A percentile compares a stretch with the other conserved stretches of the same genome.
Evolutionary conservation across 108 stramenopile genomes (phyloP).

Genomic region (Epithemia pelagica): DNA sequence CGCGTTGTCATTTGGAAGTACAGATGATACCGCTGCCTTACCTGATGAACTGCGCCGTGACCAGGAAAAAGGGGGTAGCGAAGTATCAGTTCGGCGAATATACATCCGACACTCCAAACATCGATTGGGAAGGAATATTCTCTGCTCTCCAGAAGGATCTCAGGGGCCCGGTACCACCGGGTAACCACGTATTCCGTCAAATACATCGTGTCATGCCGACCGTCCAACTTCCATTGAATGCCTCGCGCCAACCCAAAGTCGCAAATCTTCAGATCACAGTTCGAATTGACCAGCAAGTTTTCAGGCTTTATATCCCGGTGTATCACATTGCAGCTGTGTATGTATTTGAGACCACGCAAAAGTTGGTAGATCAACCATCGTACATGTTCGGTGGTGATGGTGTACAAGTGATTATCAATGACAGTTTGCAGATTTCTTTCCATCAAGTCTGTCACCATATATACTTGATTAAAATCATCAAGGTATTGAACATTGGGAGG

Average conservation of each 20-base stretch:
- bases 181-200: constrained; percentile 94
- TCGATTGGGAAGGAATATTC: constrained; percentile 97
- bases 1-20: no score
- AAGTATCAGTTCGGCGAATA: constrained; percentile 95
- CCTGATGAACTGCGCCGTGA: constrained; percentile 99
- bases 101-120: constrained; percentile 96
- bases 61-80: constrained; percentile 96
- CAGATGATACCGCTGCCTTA: no score
- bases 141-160: constrained; percentile 98
- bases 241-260: constrained; percentile 98
- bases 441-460: constrained; percentile 97
- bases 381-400: constrained; percentile 92
- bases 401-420: constrained; percentile 95
- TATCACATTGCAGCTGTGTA: constrained; percentile 95
- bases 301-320: constrained; percentile 97
- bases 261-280: constrained; percentile 98
- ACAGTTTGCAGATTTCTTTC: constrained; percentile 98
- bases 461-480: constrained; percentile 94
- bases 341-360: constrained; percentile 92
- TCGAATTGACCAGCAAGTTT: constrained; percentile 96
- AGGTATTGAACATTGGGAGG: constrained; percentile 74
- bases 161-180: constrained; percentile 98
- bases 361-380: constrained; percentile 98
- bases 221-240: constrained; percentile 43
- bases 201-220: constrained; percentile 59